These are phyloP conservation scores for Medicago ruthenica DNA, from an alignment of 306 rosid genomes.

Conservation along the genomic window DNA sequence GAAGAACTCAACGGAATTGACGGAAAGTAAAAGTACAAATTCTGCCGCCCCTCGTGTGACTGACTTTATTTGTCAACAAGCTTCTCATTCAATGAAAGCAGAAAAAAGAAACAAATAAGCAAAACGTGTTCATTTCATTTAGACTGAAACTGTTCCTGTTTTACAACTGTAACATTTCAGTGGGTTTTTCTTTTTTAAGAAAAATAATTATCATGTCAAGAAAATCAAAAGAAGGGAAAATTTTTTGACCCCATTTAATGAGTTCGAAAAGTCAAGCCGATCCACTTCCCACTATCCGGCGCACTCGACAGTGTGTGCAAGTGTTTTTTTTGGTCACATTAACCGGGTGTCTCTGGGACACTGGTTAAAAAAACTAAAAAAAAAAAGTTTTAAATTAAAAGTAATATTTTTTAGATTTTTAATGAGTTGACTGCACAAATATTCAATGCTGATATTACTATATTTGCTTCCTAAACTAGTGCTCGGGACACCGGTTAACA, in stretches of 20 bases:
- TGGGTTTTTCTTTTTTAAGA: not conserved
- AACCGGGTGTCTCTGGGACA: too few relatives aligned
- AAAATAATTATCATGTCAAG: not conserved
- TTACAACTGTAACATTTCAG: not conserved
- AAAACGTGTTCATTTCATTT: slow-evolving; percentile 70
- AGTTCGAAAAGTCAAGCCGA: not conserved
- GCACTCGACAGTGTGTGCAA: too few relatives aligned
- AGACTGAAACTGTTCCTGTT: slow-evolving; percentile 42
- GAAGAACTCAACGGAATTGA: slow-evolving; percentile 27
- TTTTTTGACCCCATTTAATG: not conserved
- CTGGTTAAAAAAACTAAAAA: too few relatives aligned
- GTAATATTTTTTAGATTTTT: too few relatives aligned
- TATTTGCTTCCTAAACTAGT: too few relatives aligned
- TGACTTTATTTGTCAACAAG: slow-evolving; percentile 11
- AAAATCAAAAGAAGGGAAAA: not conserved
- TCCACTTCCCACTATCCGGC: not conserved
- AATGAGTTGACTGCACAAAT: too few relatives aligned
- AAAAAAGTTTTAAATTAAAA: too few relatives aligned
- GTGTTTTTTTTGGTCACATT: too few relatives aligned
- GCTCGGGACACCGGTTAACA: too few relatives aligned
- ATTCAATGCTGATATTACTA: too few relatives aligned
- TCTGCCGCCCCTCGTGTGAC: slow-evolving; percentile 43
- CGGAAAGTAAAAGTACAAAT: slow-evolving; percentile 42
- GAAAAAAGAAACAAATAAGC: slow-evolving; percentile 2
- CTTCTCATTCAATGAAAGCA: slow-evolving; percentile 19